Evolutionary conservation across 805 yeast genomes (phyloP).

Genomic region (Barnettozyma populi): DNA sequence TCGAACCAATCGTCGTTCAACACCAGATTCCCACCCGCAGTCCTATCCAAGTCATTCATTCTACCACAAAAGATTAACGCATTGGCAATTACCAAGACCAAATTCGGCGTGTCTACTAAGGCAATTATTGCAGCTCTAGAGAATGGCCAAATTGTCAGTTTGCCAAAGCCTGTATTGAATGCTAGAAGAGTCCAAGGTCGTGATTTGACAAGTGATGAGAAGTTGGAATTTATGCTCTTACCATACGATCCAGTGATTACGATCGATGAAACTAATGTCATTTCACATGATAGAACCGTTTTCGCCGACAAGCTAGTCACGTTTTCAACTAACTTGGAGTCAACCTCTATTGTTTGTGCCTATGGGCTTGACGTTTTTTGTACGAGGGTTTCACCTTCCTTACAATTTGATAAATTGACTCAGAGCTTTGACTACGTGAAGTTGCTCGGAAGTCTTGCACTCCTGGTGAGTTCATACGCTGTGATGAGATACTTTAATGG

Average conservation of each 20-base stretch:
- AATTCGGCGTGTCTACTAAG: constrained; percentile 62
- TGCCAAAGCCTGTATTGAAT: constrained; percentile 68
- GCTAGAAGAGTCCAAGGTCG: constrained; percentile 61
- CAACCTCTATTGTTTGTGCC: constrained; percentile 68
- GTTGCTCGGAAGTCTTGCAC: constrained; percentile 53
- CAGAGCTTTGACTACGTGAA: constrained; percentile 61
- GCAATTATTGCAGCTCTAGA: constrained; percentile 54
- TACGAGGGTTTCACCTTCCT: constrained; percentile 73
- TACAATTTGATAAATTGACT: constrained; percentile 73
- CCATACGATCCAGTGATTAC: constrained; percentile 64
- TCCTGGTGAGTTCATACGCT: constrained; percentile 41
- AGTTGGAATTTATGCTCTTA: constrained; percentile 49
- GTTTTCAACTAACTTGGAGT: constrained; percentile 66
- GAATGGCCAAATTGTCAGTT: constrained; percentile 54
- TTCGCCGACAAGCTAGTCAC: constrained; percentile 35
- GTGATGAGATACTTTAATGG: constrained; percentile 54
- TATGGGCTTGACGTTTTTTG: constrained; percentile 72
- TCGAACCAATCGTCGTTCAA: constrained; percentile 30
- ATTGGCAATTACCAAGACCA: constrained; percentile 51
- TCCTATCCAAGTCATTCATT: constrained; percentile 51
- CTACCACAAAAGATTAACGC: constrained; percentile 54
- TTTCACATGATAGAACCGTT: constrained; percentile 48
- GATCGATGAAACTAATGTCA: constrained; percentile 37
- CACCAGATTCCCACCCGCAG: constrained; percentile 37
- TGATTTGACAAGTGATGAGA: constrained; percentile 45